These are phyloP conservation scores for Fusarium irregulare DNA, from an alignment of 2,329 filamentous ascomycete species.

Conservation along the genomic window DNA sequence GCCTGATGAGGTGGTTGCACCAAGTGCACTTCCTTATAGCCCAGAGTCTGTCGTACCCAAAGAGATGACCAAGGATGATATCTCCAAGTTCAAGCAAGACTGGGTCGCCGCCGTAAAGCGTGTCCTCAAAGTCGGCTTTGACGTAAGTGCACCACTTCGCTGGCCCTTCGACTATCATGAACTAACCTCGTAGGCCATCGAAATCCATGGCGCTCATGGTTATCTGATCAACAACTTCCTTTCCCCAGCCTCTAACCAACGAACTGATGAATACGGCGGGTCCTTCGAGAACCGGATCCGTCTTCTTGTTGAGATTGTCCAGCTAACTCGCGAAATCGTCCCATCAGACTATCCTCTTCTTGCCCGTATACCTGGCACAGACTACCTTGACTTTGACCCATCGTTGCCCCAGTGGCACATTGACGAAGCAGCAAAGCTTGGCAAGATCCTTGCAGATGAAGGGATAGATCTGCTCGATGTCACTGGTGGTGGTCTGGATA, in stretches of 20 bases:
- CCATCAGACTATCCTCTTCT: conserved; percentile 65
- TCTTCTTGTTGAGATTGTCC: conserved; percentile 58
- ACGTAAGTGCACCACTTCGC: conserved; percentile 15
- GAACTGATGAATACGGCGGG: conserved; percentile 64
- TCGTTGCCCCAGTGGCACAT: conserved; percentile 67
- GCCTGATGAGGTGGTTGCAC: conserved; percentile 43
- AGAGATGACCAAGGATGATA: conserved; percentile 42
- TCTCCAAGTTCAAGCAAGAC: conserved; percentile 39
- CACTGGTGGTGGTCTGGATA: conserved; percentile 72
- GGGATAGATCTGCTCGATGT: conserved; percentile 81
- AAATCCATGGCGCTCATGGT: conserved; percentile 60
- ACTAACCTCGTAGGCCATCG: conserved; percentile 22
- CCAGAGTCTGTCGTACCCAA: conserved; percentile 34
- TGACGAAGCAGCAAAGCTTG: conserved; percentile 73
- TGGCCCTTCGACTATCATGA: no score
- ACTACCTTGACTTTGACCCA: conserved; percentile 74
- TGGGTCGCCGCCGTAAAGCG: conserved; percentile 38
- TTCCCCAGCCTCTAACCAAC: conserved; percentile 59
- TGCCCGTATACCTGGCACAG: conserved; percentile 73
- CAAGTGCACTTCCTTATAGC: conserved; percentile 39
- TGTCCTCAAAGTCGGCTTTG: conserved; percentile 38
- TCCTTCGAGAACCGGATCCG: conserved; percentile 57
- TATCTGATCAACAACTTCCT: conserved; percentile 66
- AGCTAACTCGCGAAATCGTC: conserved; percentile 43
- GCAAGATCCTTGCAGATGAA: conserved; percentile 67